Evolutionary conservation across 169 alveolate genomes (phyloP).

Genomic region (Cryptosporidium baileyi): DNA sequence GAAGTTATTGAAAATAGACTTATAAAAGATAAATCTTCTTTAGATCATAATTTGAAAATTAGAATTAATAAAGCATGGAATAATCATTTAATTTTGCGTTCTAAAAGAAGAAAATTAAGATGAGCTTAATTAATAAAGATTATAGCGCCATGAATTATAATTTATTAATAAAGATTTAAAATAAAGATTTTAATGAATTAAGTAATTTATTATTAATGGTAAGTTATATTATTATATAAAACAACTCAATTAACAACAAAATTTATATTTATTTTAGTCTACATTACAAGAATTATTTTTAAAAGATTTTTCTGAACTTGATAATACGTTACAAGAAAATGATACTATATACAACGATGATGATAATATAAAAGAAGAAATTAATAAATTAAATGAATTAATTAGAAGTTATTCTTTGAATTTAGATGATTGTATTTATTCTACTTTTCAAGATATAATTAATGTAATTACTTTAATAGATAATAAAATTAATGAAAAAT

Average conservation of each 20-base stretch:
- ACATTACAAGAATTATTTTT: conserved; percentile 38
- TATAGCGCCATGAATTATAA: neutral
- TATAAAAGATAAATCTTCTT: no score
- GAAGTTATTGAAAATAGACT: neutral
- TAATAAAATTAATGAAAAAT: neutral
- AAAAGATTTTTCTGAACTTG: conserved; percentile 26
- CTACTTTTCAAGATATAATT: conserved; percentile 20
- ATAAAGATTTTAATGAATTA: neutral
- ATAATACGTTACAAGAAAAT: neutral
- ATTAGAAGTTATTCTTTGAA: neutral
- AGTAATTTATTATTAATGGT: neutral
- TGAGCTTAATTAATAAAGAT: no score
- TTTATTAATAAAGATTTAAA: neutral
- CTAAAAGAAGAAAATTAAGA: neutral
- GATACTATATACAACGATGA: neutral
- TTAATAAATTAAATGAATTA: neutral
- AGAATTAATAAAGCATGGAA: conserved; percentile 6
- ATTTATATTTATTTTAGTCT: neutral
- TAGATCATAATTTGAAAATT: no score
- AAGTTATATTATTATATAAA: conserved; percentile 1
- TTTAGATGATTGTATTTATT: neutral
- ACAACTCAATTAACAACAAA: neutral
- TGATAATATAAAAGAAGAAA: neutral
- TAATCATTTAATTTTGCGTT: neutral
- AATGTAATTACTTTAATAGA: conserved; percentile 6